Base-by-base conservation (phyloP, 495 filamentous ascomycete genomes). In the Pyrenula aspistea region DNA sequence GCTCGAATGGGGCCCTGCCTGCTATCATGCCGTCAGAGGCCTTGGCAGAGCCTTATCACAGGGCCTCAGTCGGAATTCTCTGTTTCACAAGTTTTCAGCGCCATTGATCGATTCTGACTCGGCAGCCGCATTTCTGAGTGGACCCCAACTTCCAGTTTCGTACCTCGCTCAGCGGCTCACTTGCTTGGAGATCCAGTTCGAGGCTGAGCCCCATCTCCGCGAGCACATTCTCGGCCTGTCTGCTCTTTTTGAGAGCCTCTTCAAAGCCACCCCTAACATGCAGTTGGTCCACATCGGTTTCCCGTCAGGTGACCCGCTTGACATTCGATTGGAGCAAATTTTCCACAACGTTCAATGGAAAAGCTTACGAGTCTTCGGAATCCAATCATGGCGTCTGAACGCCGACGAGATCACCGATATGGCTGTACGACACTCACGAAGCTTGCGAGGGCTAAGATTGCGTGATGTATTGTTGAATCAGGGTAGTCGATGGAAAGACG, bases 201-300 rank as follows among this genome's bases (percentile, higher is more conserved):
- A 82, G 55, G 77, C 83, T n/a, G 65, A 68, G 2, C 56, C 57
- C 0, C 75, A 85, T 58, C 69, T 87, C 2, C 77, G 81, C 20
- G 61, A 71, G 21, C 77, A 73, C 54, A 80, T 86, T 69, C 63
- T 64, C 2, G 68, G 74, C 55, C 68, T 87, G 0, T 83, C 84
- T 0, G 60, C 53, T 10, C 68, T 79, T 48, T 85, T 84, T 59
- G 70, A 69, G 53, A 73, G 68, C 11, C 76, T 86, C 25, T 85
- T 87, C 57, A 59, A 61, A 2, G 76, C 80, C 19, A 82, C 85
- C 1, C 73, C 68, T 50, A 80, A 82, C 49, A 75, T 89, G 53
- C 73, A 79, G 55, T 71, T 80, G n/a, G 73, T 89, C 24, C 83
- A 87, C 58, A 72, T 89, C 19, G 83, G 83, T 2, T 88, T 87